A percentile compares a stretch with the other conserved stretches of the same genome.
Conservation (phyloP, 2,329 filamentous ascomycete species). For the Aspergillus clavatus region DNA sequence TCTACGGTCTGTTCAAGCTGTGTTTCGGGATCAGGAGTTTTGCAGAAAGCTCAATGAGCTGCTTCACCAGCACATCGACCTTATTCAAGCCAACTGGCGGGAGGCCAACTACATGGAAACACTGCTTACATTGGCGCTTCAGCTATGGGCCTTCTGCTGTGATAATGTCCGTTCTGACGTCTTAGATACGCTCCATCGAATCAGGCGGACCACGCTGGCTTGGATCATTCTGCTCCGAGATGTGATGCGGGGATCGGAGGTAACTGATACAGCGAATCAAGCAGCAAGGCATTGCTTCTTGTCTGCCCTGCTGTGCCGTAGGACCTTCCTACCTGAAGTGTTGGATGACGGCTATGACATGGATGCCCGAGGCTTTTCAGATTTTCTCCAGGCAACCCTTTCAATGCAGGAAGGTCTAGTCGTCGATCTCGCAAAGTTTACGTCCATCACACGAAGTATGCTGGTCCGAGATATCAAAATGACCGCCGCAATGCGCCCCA, state of each 20-base stretch:
- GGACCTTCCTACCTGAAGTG: constrained; percentile 36
- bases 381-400: constrained; percentile 40
- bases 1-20: constrained; percentile 46
- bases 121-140: constrained; percentile 49
- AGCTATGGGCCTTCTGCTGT: constrained; percentile 31
- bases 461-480: constrained; percentile 48
- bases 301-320: constrained; percentile 53
- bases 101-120: constrained; percentile 57
- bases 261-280: constrained; percentile 37
- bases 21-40: constrained; percentile 50
- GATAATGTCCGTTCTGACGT: constrained; percentile 8
- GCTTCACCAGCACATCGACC: constrained; percentile 43
- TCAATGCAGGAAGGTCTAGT: constrained; percentile 47
- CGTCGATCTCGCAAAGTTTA: constrained; percentile 33
- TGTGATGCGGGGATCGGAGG: constrained; percentile 40
- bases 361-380: constrained; percentile 10
- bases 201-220: constrained; percentile 40
- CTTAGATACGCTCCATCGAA: constrained; percentile 36
- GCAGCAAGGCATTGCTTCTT: constrained; percentile 47
- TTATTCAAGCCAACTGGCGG: constrained; percentile 54
- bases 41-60: constrained; percentile 47
- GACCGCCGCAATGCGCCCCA: constrained; percentile 31
- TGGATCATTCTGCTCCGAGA: constrained; percentile 50
- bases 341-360: constrained; percentile 4
- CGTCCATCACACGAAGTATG: constrained; percentile 32